Evolutionary conservation across 176 grass and related monocot genomes (phyloP), one percentile per base, ranked within the genome.

Genomic region (Eremochloa ophiuroides): DNA sequence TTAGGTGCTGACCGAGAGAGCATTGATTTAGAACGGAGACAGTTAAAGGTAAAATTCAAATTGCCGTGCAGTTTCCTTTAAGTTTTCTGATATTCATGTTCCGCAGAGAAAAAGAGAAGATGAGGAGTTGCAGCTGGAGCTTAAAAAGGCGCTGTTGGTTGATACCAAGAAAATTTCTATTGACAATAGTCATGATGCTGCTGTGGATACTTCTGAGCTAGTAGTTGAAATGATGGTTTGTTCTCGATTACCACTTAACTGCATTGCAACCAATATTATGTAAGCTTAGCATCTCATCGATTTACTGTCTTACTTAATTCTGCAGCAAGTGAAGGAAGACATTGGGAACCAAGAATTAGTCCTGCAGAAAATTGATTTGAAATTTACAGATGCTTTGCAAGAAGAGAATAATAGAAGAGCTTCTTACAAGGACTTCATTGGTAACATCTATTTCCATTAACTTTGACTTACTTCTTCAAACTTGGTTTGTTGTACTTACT

Each of bases 191-290:
- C 73, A 42, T 71, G 78, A 29, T 22, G 56, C 86, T 72, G 74
- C 66, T 51, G 22, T 60, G 35, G 87, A 94, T 89, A 85, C 85
- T 46, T 85, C 87, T 12, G 95, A 98, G 71, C 76, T 98, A 68
- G 85, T 78, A 38, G 90, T 63, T 70, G 95, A 94, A 85, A 94
- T 94, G 69, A 84, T 48, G 86, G 95, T 98, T 69, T 55, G 84
- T 71, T 85, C 58, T 46, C 75, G 58, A 38, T 62, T 76, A 71
- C 62, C 29, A 30, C 86, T 59, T 90, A 6, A 38, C 41, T 69
- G 18, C 17, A 50, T 39, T 79, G 11, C 25, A 26, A 43, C 51
- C 59, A 68, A 64, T 60, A 58, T 56, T 61, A n/a, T n/a, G n/a
- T n/a, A n/a, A n/a, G n/a, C n/a, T 66, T 82, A 62, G 55, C 44